Evolutionary conservation across 106 monocot genomes (phyloP).

Genomic region (Xerophyta viscosa): DNA sequence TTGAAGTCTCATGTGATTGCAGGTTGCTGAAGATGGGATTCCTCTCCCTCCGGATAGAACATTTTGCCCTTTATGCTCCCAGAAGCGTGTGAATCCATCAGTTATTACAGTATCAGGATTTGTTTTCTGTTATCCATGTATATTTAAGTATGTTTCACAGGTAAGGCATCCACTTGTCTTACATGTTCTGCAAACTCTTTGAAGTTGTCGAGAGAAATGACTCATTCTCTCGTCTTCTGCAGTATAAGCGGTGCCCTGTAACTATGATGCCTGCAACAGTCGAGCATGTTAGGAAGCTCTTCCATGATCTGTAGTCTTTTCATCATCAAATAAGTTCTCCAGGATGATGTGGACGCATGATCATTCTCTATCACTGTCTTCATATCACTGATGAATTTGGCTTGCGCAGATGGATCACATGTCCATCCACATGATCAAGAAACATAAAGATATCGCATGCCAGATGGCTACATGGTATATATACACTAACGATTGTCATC

Average conservation of each 20-base stretch:
- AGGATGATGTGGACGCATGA: no score
- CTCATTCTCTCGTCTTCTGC: background rate
- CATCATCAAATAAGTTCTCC: no score
- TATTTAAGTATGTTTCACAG: conserved; percentile 87
- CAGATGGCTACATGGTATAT: no score
- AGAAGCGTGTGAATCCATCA: conserved; percentile 82
- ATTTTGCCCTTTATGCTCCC: conserved; percentile 76
- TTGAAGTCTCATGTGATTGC: background rate
- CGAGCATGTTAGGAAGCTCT: conserved; percentile 77
- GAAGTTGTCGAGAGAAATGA: background rate
- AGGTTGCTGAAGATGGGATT: conserved; percentile 89
- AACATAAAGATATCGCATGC: no score
- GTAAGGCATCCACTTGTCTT: conserved; percentile 13
- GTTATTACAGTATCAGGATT: conserved; percentile 79
- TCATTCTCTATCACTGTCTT: no score
- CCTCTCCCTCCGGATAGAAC: conserved; percentile 72
- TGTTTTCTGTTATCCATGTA: conserved; percentile 85
- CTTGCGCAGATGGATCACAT: no score
- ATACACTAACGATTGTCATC: no score
- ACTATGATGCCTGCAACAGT: conserved; percentile 66
- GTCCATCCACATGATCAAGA: no score
- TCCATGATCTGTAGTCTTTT: conserved; percentile 65
- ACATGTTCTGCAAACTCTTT: background rate
- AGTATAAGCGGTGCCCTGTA: conserved; percentile 90
- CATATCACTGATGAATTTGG: no score